These are phyloP conservation scores for Neolecta irregularis DNA, from an alignment of 1,139 yeast genomes.

Conservation along the genomic window DNA sequence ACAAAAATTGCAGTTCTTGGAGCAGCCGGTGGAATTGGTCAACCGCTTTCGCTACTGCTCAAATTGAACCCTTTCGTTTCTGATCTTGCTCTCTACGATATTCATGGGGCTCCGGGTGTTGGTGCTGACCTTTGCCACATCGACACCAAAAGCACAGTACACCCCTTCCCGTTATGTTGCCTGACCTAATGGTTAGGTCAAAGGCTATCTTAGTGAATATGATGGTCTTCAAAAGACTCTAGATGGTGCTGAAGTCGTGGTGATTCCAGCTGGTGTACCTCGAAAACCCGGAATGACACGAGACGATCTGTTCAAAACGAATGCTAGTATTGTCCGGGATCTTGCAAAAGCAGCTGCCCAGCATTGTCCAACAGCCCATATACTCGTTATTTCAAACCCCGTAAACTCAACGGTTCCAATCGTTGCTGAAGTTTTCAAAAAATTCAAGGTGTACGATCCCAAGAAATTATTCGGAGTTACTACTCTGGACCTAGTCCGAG, in stretches of 20 bases:
- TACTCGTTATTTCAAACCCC: slow-evolving; percentile 85
- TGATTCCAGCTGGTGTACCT: slow-evolving; percentile 98
- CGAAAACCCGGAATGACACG: slow-evolving; percentile 99
- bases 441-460: slow-evolving; percentile 79
- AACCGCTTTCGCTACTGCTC: slow-evolving; percentile 81
- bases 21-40: slow-evolving; percentile 74
- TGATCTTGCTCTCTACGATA: slow-evolving; percentile 75
- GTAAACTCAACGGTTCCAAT: slow-evolving; percentile 98
- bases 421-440: slow-evolving; percentile 85
- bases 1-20: slow-evolving; percentile 25
- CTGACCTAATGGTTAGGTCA: slow-evolving; percentile 22
- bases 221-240: slow-evolving; percentile 60
- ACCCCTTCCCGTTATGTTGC: neutral
- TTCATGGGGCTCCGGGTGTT: slow-evolving; percentile 90
- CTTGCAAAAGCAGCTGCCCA: slow-evolving; percentile 82
- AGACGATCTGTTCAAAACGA: slow-evolving; percentile 81
- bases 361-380: slow-evolving; percentile 72
- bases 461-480: slow-evolving; percentile 91
- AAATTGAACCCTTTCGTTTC: slow-evolving; percentile 79
- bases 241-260: slow-evolving; percentile 68
- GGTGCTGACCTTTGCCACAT: slow-evolving; percentile 93
- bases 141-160: slow-evolving; percentile 71
- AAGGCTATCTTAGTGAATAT: slow-evolving; percentile 73
- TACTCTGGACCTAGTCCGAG: slow-evolving; percentile 86
- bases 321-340: slow-evolving; percentile 88